A percentile compares a stretch with the other conserved stretches of the same genome.
These are phyloP conservation scores for Aristolochia fimbriata DNA, from an alignment of 164 flowering plant genomes.

Conservation along the genomic window DNA sequence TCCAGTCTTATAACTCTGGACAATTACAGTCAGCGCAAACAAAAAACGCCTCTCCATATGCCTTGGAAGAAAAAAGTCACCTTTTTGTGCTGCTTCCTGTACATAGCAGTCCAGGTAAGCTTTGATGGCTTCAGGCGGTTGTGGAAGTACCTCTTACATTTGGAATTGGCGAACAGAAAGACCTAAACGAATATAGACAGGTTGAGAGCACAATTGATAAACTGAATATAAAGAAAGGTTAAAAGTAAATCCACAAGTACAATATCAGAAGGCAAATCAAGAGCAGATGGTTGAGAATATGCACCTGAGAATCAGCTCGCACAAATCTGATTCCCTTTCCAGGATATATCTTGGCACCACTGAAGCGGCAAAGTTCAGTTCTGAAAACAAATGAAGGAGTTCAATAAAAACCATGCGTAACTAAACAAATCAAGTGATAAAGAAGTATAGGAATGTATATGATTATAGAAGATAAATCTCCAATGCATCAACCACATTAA, in stretches of 20 bases:
- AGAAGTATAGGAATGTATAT: neutral
- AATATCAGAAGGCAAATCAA: too few species aligned
- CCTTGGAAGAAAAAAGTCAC: constrained; percentile 9
- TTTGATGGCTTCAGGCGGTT: constrained; percentile 75
- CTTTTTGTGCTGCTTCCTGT: constrained; percentile 57
- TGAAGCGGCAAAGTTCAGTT: constrained; percentile 48
- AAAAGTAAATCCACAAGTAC: neutral
- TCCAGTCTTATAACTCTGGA: too few species aligned
- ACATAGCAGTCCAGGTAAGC: constrained; percentile 67
- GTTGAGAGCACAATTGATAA: neutral
- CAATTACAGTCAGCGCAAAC: neutral
- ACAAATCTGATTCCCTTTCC: constrained; percentile 42
- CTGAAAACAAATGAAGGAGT: constrained; percentile 12
- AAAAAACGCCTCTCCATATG: neutral
- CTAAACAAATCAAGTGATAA: neutral
- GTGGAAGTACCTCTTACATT: constrained; percentile 87
- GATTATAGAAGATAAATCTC: neutral
- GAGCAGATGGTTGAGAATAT: too few species aligned
- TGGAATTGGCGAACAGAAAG: constrained; percentile 62
- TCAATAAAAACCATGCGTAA: neutral
- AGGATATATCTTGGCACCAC: constrained; percentile 43
- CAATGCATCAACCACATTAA: neutral
- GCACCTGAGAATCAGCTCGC: constrained; percentile 36
- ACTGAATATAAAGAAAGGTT: neutral
- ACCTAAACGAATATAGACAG: constrained; percentile 5